Percentiles rank a stretch among this genome's conserved stretches.
phyloP scores from a whole-genome alignment of 768 basidiomycete genomes.

The Tephrocybe sp. region DNA sequence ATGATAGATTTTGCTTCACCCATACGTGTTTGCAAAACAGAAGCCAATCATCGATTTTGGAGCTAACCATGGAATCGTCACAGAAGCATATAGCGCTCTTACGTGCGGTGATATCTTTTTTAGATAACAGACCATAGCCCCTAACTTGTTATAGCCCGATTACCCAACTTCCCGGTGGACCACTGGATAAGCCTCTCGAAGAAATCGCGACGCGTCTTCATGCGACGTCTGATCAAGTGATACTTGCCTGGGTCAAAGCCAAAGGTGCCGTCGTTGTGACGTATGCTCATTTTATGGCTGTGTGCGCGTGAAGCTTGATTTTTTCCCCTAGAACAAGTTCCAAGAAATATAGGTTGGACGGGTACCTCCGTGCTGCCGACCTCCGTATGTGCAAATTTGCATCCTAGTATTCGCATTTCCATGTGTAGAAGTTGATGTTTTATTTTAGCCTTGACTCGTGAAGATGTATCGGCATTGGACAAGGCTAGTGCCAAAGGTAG shows the following conservation, averaged over 20 bases:
- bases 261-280: constrained; percentile 68
- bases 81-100: constrained; percentile 71
- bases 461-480: constrained; percentile 57
- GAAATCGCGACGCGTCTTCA: constrained; percentile 49
- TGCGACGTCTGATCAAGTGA: constrained; percentile 60
- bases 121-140: background rate
- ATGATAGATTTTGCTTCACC: constrained; percentile 62
- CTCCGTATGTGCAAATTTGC: constrained; percentile 42
- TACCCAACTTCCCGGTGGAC: constrained; percentile 56
- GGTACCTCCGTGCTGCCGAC: constrained; percentile 68
- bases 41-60: constrained; percentile 57
- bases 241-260: constrained; percentile 69
- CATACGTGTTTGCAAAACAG: constrained; percentile 60
- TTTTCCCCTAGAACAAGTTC: constrained; percentile 50
- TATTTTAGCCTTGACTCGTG: constrained; percentile 41
- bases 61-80: constrained; percentile 54
- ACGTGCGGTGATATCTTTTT: constrained; percentile 36
- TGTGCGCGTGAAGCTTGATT: background rate
- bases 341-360: constrained; percentile 60
- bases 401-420: background rate
- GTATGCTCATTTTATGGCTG: constrained; percentile 27
- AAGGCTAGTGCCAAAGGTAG: constrained; percentile 45
- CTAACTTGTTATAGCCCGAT: constrained; percentile 45
- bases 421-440: background rate
- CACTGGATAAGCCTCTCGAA: constrained; percentile 58